These are phyloP conservation scores for Stephania cephalantha DNA, from an alignment of 164 flowering plant genomes.

Conservation along the genomic window DNA sequence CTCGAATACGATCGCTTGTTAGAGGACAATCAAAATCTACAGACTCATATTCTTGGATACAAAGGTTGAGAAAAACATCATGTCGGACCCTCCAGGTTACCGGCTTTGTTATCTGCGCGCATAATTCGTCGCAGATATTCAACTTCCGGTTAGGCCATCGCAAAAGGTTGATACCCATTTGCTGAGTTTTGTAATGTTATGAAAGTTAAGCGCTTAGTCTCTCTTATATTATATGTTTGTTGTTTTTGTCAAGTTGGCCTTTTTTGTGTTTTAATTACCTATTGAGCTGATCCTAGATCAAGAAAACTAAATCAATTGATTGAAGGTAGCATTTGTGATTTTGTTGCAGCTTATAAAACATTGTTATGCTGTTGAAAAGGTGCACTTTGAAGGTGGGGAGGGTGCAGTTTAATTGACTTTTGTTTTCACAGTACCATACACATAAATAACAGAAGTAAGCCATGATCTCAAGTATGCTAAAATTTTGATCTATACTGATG, in stretches of 20 bases:
- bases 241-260: not conserved
- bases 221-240: not conserved
- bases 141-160: not conserved
- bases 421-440: not conserved
- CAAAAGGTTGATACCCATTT: not conserved
- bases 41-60: conserved; percentile 42
- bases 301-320: conserved; percentile 1
- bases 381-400: too few relatives aligned
- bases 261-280: not conserved
- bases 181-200: not conserved
- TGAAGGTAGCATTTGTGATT: not conserved
- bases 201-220: not conserved
- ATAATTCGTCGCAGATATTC: too few relatives aligned
- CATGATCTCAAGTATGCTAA: not conserved
- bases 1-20: conserved; percentile 84
- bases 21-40: conserved; percentile 90
- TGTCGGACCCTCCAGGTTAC: not conserved
- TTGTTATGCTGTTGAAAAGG: not conserved
- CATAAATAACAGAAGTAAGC: not conserved
- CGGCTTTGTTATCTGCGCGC: not conserved
- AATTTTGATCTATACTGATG: not conserved
- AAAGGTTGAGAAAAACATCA: conserved; percentile 23
- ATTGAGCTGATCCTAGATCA: not conserved
- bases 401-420: not conserved
- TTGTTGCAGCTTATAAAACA: not conserved